Conservation (phyloP, 1,139 yeast species). For the Kurtzmaniella quercitrusa region DNA sequence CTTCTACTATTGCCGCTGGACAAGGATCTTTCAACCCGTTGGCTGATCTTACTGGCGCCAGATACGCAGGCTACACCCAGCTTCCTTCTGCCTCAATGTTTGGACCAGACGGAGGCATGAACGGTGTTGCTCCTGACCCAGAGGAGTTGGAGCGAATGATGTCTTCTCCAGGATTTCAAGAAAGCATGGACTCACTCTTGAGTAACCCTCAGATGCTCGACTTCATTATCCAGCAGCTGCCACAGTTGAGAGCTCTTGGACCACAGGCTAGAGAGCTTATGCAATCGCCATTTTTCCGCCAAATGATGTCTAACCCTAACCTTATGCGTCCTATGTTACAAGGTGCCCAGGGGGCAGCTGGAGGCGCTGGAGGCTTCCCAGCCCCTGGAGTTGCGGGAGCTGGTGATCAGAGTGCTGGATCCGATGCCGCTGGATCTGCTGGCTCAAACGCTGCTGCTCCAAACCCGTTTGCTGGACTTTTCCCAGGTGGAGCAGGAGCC, state of each 20-base stretch:
- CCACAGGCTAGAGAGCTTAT: constrained; percentile 85
- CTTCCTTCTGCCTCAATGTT: constrained; percentile 86
- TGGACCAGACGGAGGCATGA: constrained; percentile 95
- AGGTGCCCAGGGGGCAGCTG: constrained; percentile 46
- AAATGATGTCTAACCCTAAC: constrained; percentile 82
- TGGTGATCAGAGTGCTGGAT: constrained; percentile 12
- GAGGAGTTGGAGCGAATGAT: constrained; percentile 71
- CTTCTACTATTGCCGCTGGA: constrained; percentile 80
- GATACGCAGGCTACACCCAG: constrained; percentile 89
- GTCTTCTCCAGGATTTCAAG: constrained; percentile 77
- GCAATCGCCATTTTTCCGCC: constrained; percentile 79
- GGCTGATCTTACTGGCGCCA: constrained; percentile 89
- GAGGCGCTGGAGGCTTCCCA: constrained; percentile 39
- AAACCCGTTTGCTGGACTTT: constrained; percentile 52
- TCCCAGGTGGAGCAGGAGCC: constrained; percentile 16
- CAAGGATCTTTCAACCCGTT: constrained; percentile 85
- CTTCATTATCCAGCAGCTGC: constrained; percentile 74
- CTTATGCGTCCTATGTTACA: constrained; percentile 80
- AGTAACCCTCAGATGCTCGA: constrained; percentile 82
- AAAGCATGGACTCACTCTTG: constrained; percentile 74
- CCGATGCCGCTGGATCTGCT: constrained; percentile 14
- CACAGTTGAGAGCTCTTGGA: constrained; percentile 81
- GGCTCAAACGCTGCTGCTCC: constrained; percentile 26
- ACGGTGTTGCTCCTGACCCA: constrained; percentile 60
- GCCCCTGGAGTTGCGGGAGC: constrained; percentile 46